These are phyloP conservation scores for Vitis hybrid DNA, from an alignment of 177 flowering plant genomes.

Conservation along the genomic window DNA sequence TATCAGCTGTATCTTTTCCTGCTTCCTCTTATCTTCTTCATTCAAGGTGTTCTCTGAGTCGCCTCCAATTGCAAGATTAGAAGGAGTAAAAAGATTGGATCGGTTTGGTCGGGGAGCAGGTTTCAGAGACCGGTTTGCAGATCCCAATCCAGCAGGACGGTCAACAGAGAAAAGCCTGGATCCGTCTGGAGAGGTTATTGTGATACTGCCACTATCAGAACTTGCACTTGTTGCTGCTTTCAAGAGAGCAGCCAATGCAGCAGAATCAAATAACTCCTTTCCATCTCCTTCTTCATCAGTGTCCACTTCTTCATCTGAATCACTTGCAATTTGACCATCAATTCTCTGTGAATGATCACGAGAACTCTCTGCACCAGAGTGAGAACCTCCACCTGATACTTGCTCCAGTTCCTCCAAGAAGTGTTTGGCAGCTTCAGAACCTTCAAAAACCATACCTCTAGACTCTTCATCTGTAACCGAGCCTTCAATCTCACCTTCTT, in stretches of 20 bases:
- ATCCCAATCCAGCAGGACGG: conserved; percentile 84
- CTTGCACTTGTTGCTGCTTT: conserved; percentile 81
- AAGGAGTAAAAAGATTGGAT: conserved; percentile 42
- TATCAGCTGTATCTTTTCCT: conserved; percentile 63
- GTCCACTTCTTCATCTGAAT: conserved; percentile 88
- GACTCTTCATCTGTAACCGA: conserved; percentile 49
- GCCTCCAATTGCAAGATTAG: conserved; percentile 31
- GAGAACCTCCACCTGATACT: conserved; percentile 39
- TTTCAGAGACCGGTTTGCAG: conserved; percentile 58
- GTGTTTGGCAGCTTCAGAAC: conserved; percentile 64
- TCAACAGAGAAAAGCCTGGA: conserved; percentile 77
- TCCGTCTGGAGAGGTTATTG: conserved; percentile 66
- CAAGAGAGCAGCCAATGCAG: conserved; percentile 86
- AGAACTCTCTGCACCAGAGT: conserved; percentile 38
- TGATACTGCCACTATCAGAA: conserved; percentile 54
- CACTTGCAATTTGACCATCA: conserved; percentile 86
- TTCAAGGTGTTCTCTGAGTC: conserved; percentile 51
- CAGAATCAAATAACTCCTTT: conserved; percentile 80
- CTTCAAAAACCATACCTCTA: conserved; percentile 48
- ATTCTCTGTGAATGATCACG: conserved; percentile 38
- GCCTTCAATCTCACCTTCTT: conserved; percentile 37
- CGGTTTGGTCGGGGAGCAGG: conserved; percentile 58
- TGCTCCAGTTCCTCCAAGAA: conserved; percentile 71
- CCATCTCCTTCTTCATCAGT: conserved; percentile 75
- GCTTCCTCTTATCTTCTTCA: conserved; percentile 72